These are phyloP conservation scores for Candida glaebosa DNA, from an alignment of 805 yeast genomes.

Conservation along the genomic window DNA sequence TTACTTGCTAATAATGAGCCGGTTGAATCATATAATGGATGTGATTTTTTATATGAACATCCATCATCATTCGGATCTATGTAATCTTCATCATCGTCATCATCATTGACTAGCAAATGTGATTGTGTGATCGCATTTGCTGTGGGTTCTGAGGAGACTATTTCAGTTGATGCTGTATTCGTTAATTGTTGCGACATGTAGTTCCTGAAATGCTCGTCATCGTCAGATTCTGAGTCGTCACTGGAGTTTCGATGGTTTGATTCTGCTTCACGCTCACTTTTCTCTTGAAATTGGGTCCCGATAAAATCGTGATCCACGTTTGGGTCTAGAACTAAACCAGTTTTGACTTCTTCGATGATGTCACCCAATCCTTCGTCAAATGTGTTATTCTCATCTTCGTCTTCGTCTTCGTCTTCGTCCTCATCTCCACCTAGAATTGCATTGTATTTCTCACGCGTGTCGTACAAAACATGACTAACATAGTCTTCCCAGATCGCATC, in stretches of 20 bases:
- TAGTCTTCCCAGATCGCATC: slow-evolving; percentile 71
- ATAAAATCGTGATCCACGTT: slow-evolving; percentile 24
- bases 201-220: slow-evolving; percentile 59
- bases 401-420: slow-evolving; percentile 41
- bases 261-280: slow-evolving; percentile 28
- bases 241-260: slow-evolving; percentile 14
- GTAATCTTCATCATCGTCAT: slow-evolving; percentile 61
- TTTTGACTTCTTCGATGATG: slow-evolving; percentile 33
- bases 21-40: slow-evolving; percentile 55
- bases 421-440: slow-evolving; percentile 85
- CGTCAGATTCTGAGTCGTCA: slow-evolving; percentile 35
- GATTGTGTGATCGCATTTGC: slow-evolving; percentile 40
- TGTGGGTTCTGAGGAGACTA: slow-evolving; percentile 30
- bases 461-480: slow-evolving; percentile 77
- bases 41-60: slow-evolving; percentile 61
- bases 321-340: slow-evolving; percentile 29
- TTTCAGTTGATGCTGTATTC: slow-evolving; percentile 41
- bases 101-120: slow-evolving; percentile 21
- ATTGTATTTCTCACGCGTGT: slow-evolving; percentile 90
- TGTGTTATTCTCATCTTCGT: slow-evolving; percentile 26
- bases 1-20: slow-evolving; percentile 17
- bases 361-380: slow-evolving; percentile 38
- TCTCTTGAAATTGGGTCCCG: slow-evolving; percentile 23
- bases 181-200: slow-evolving; percentile 77
- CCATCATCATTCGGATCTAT: slow-evolving; percentile 83